Conservation (phyloP, 306 rosid species). For the Acacia crassicarpa region DNA sequence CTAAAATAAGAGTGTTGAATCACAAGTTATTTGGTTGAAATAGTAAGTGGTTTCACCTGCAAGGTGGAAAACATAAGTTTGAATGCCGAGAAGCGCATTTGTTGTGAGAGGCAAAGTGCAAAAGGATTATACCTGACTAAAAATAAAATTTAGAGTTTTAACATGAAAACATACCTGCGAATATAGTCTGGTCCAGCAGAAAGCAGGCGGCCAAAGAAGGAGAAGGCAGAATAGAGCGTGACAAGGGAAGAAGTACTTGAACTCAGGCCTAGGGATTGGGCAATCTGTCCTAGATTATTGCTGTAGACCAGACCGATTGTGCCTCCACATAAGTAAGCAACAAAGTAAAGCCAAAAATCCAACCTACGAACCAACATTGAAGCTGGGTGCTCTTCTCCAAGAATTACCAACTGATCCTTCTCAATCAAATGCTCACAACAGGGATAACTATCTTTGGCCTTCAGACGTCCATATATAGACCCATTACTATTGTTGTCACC, state of each 20-base stretch:
- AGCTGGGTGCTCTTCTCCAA: conserved; percentile 85
- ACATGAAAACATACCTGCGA: conserved; percentile 53
- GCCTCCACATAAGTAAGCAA: conserved; percentile 85
- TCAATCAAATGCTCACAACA: conserved; percentile 49
- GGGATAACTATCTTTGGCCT: conserved; percentile 23
- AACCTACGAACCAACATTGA: conserved; percentile 49
- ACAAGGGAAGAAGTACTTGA: conserved; percentile 64
- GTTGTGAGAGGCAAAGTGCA: too few species aligned
- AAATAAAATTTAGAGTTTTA: background rate
- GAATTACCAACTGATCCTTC: conserved; percentile 64
- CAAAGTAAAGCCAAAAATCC: conserved; percentile 91
- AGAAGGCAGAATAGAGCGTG: conserved; percentile 81
- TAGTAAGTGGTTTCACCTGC: too few species aligned
- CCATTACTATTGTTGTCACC: conserved; percentile 27
- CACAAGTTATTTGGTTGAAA: too few species aligned
- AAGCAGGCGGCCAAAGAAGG: conserved; percentile 92
- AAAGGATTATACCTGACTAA: too few species aligned
- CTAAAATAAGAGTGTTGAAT: too few species aligned
- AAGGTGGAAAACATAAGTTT: too few species aligned
- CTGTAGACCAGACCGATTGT: conserved; percentile 94
- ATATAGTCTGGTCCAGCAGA: conserved; percentile 90
- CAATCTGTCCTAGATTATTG: conserved; percentile 92
- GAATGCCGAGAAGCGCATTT: too few species aligned
- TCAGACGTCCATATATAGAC: conserved; percentile 21
- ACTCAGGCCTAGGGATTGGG: conserved; percentile 68